phyloP scores from a whole-genome alignment of 192 early-diverging fungal genomes.

The Rhizophagus sp. region DNA sequence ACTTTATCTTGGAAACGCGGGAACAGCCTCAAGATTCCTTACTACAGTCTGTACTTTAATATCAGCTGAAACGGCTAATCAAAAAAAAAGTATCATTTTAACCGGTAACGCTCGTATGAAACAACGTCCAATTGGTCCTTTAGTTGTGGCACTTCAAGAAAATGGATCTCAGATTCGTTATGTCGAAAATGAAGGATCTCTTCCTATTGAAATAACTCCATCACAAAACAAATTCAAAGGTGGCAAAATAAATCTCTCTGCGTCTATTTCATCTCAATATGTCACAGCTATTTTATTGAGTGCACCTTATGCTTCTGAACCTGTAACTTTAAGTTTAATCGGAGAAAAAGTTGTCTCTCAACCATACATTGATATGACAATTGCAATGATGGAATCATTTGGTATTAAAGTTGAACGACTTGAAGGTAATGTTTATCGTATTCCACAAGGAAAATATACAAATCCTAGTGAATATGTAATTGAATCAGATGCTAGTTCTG shows the following conservation, averaged over 20 bases:
- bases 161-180: conserved; percentile 84
- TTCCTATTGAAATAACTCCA: conserved; percentile 86
- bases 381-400: conserved; percentile 97
- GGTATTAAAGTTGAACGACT: conserved; percentile 78
- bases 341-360: conserved; percentile 96
- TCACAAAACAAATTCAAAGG: conserved; percentile 72
- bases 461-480: conserved; percentile 87
- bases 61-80: conserved; percentile 36
- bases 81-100: conserved; percentile 56
- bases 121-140: conserved; percentile 89
- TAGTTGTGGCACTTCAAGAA: conserved; percentile 78
- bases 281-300: conserved; percentile 96
- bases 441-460: conserved; percentile 75
- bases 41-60: conserved; percentile 84
- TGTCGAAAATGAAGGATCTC: conserved; percentile 75
- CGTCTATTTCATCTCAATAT: conserved; percentile 96
- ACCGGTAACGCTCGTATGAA: conserved; percentile 99
- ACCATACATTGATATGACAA: conserved; percentile 99
- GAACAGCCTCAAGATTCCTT: conserved; percentile 95
- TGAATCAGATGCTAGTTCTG: conserved; percentile 95
- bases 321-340: conserved; percentile 79
- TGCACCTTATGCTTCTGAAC: conserved; percentile 85
- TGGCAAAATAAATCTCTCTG: conserved; percentile 86
- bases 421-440: conserved; percentile 77
- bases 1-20: conserved; percentile 95